Conservation (phyloP, 2,329 filamentous ascomycete genomes). For the Aspergillus aculeatus region DNA sequence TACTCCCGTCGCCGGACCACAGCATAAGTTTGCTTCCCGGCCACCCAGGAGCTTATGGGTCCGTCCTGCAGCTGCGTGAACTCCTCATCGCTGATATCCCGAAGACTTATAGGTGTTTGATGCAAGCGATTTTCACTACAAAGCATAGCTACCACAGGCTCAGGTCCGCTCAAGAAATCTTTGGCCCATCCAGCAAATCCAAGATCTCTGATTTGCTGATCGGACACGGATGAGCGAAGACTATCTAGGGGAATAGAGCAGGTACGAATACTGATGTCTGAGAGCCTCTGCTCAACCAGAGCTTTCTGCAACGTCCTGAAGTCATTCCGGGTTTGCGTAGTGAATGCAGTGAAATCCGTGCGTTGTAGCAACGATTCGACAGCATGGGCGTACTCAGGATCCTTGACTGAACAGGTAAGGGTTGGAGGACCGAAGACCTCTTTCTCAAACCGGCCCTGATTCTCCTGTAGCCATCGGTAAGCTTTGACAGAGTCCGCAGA, state of each 20-base stretch:
- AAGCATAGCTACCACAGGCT: conserved; percentile 81
- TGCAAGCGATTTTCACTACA: conserved; percentile 72
- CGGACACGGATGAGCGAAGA: conserved; percentile 56
- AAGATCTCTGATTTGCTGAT: conserved; percentile 54
- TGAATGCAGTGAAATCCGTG: conserved; percentile 63
- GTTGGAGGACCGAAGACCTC: conserved; percentile 79
- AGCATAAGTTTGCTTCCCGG: conserved; percentile 62
- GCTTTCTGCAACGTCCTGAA: conserved; percentile 69
- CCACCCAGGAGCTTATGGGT: conserved; percentile 67
- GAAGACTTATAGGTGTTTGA: conserved; percentile 62
- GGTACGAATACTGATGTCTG: conserved; percentile 69
- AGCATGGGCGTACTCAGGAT: conserved; percentile 63
- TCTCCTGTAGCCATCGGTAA: conserved; percentile 78
- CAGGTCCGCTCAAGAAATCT: conserved; percentile 77
- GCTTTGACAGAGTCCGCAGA: conserved; percentile 66
- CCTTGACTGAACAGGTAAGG: conserved; percentile 74
- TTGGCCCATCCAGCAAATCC: conserved; percentile 79
- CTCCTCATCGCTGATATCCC: conserved; percentile 64
- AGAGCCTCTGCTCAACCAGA: conserved; percentile 63
- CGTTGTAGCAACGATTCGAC: conserved; percentile 58
- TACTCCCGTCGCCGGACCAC: conserved; percentile 77
- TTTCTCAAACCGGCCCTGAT: conserved; percentile 68
- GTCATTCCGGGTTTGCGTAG: conserved; percentile 72
- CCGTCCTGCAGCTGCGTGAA: conserved; percentile 63
- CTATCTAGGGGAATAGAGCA: conserved; percentile 54